Conservation (phyloP, 1,284 basidiomycete genomes). For the Pseudozyma sp. region DNA sequence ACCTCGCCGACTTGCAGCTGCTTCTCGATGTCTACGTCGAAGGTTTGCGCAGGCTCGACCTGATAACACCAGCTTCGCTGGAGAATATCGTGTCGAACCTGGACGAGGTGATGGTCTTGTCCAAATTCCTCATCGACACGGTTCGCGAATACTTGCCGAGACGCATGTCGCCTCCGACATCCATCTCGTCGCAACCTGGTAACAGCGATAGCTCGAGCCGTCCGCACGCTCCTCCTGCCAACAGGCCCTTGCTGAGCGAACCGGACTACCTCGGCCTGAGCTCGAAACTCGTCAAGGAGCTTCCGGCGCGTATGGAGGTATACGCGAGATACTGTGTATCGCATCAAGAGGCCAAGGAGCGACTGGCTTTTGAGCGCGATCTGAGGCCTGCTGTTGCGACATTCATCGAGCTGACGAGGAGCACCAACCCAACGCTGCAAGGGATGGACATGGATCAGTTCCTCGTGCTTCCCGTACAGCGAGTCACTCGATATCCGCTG, state of each 20-base stretch:
- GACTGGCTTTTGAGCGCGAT: slow-evolving; percentile 17
- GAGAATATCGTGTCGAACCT: slow-evolving; percentile 22
- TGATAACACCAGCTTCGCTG: slow-evolving; percentile 14
- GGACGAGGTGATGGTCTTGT: slow-evolving; percentile 29
- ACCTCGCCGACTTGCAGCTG: slow-evolving; percentile 21
- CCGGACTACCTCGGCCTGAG: slow-evolving; percentile 19
- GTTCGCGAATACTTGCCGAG: slow-evolving; percentile 9
- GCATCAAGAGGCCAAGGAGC: slow-evolving; percentile 18
- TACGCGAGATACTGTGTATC: slow-evolving; percentile 20
- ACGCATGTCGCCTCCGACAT: slow-evolving; percentile 11
- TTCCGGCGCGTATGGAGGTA: slow-evolving; percentile 25
- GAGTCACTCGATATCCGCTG: slow-evolving; percentile 24
- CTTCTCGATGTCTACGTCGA: slow-evolving; percentile 27
- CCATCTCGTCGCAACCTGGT: slow-evolving; percentile 12
- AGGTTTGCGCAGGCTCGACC: slow-evolving; percentile 16
- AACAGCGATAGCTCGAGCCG: not conserved
- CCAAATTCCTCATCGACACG: slow-evolving; percentile 16
- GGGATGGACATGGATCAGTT: slow-evolving; percentile 29
- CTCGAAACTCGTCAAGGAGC: slow-evolving; percentile 14
- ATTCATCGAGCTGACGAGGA: slow-evolving; percentile 19
- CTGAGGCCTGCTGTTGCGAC: slow-evolving; percentile 16
- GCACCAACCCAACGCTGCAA: slow-evolving; percentile 24
- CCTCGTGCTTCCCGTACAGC: slow-evolving; percentile 26
- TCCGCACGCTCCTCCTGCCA: not conserved
- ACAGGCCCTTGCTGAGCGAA: slow-evolving; percentile 2